These are phyloP conservation scores for Pseudopyrenochaeta lycopersici DNA, from an alignment of 2,329 filamentous ascomycete species.

Conservation along the genomic window DNA sequence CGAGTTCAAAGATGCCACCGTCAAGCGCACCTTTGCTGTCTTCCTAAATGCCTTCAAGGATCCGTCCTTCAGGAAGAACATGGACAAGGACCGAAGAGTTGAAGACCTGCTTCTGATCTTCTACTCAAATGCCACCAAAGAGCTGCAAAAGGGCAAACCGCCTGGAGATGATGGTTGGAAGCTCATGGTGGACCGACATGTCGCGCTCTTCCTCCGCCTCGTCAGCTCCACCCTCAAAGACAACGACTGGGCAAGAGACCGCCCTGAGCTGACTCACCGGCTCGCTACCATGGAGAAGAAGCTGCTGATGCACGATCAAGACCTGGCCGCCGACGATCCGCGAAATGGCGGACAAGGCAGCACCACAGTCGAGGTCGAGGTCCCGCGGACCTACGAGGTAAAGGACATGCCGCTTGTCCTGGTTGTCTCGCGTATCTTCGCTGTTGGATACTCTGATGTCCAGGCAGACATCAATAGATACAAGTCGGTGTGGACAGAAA, in stretches of 20 bases:
- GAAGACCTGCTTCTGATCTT: conserved; percentile 96
- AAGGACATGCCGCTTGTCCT: conserved; percentile 97
- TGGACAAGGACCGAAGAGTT: conserved; percentile 92
- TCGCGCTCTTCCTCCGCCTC: conserved; percentile 91
- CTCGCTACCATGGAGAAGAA: conserved; percentile 89
- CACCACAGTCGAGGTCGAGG: conserved; percentile 79
- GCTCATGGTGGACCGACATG: conserved; percentile 88
- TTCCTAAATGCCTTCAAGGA: conserved; percentile 95
- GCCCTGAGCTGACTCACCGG: conserved; percentile 82
- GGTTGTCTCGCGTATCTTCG: conserved; percentile 86
- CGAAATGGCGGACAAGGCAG: conserved; percentile 66
- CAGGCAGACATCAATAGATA: conserved; percentile 88
- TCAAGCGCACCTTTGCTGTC: conserved; percentile 93
- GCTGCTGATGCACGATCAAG: conserved; percentile 91
- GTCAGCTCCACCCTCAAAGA: conserved; percentile 82
- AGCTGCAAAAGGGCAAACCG: conserved; percentile 79
- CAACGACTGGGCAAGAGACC: conserved; percentile 84
- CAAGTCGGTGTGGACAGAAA: conserved; percentile 85
- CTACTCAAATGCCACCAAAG: conserved; percentile 92
- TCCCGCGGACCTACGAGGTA: conserved; percentile 88
- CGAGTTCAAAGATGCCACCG: conserved; percentile 87
- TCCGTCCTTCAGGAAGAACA: conserved; percentile 83
- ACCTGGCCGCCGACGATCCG: conserved; percentile 72
- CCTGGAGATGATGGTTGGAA: conserved; percentile 90
- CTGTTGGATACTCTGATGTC: conserved; percentile 77